Evolutionary conservation across 1,284 basidiomycete species (phyloP), one percentile per base, ranked within the genome.

Genomic region (Marasmius sp.): DNA sequence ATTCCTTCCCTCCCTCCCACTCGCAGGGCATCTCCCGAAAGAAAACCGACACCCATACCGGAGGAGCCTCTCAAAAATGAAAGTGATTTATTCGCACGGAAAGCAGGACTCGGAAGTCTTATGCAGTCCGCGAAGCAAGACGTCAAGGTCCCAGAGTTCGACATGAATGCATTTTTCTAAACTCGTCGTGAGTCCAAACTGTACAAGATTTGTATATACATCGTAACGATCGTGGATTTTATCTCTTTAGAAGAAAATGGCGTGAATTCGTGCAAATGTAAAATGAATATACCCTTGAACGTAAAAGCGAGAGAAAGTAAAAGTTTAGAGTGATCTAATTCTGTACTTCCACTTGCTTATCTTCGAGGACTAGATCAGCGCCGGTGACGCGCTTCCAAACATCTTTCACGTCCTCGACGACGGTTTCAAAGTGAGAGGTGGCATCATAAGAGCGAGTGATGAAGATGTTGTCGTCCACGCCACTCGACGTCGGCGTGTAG

Each of bases 361-460:
- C 93, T 87, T 93, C 93, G 66, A 95, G 83, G 60, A 88, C 89
- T 58, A 95, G 82, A 56, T 90, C 86, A 58, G 79, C 80, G 52
- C 92, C 93, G 7, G 84, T 82, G 64, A 96, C 87, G 62, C 94
- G 84, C 79, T 91, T 88, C 93, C 94, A 98, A 39, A 97, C 93
- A 75, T 97, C 91, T 66, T 91, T 88, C 48, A 98, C 96, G 66
- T 97, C 95, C 61, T 97, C 94, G 47, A 95, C 93, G 59, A 96
- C 95, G 45, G 96, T 98, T 84, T 99, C 97, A 73, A 99, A 99
- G 81, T 99, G 97, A 55, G 94, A 96, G 9, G 97, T 98, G 11
- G 97, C 95, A 75, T 99, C 97, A 78, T 98, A 98, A 7, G 95
- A 98, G 62, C 92, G 93, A 61, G 97, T 98, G 80, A 99, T 90